Evolutionary conservation across 345 rosid genomes (phyloP).

Genomic region (Gossypium ekmanianum): DNA sequence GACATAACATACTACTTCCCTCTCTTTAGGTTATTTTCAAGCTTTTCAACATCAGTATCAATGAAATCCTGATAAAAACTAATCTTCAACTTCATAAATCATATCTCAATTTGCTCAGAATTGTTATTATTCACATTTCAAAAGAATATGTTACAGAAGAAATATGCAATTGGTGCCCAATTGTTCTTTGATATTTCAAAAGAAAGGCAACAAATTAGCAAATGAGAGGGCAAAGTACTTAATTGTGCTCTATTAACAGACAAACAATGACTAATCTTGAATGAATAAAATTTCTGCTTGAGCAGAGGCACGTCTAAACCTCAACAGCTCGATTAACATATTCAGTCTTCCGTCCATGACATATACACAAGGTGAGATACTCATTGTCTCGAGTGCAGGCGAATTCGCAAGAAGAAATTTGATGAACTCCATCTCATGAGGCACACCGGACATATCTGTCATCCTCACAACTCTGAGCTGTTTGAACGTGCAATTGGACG

Average conservation of each 20-base stretch:
- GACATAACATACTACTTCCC: not conserved
- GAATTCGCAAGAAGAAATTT: slow-evolving; percentile 72
- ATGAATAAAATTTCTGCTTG: slow-evolving; percentile 59
- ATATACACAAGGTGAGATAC: slow-evolving; percentile 50
- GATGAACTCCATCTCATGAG: slow-evolving; percentile 75
- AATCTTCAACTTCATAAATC: not conserved
- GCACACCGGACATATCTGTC: slow-evolving; percentile 66
- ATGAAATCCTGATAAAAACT: not conserved
- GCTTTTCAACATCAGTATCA: not conserved
- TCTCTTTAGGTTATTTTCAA: not conserved
- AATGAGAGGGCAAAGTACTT: not conserved
- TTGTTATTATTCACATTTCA: not conserved
- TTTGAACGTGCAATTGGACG: slow-evolving; percentile 42
- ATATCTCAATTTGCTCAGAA: not conserved
- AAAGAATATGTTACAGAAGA: slow-evolving; percentile 9
- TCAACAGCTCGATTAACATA: slow-evolving; percentile 67
- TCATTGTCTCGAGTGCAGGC: slow-evolving; percentile 54
- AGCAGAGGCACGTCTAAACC: slow-evolving; percentile 71
- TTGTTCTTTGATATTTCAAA: not conserved
- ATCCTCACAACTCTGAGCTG: slow-evolving; percentile 61
- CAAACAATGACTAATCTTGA: slow-evolving; percentile 38
- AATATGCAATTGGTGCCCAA: not conserved
- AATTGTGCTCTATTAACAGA: not conserved
- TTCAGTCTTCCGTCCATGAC: slow-evolving; percentile 49
- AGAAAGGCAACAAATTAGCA: not conserved